phyloP scores from a whole-genome alignment of 2,329 filamentous ascomycete species.

The Aschersonia sp. region DNA sequence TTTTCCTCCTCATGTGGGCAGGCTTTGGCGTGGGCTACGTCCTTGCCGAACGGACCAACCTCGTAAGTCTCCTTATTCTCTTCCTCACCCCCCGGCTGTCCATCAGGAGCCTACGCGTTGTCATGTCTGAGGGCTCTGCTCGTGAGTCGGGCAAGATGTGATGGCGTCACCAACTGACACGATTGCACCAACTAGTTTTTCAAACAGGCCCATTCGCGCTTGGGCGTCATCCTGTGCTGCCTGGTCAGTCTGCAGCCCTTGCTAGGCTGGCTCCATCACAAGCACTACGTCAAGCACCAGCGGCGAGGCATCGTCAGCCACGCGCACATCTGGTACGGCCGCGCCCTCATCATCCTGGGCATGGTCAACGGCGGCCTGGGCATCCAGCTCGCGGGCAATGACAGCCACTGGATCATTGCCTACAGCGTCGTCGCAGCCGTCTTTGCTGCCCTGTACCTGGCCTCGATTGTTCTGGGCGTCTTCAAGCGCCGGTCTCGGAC shows the following conservation, averaged over 20 bases:
- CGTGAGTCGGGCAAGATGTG: no score
- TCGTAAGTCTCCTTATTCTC: constrained; percentile 22
- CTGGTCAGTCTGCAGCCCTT: constrained; percentile 43
- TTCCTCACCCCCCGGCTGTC: not conserved
- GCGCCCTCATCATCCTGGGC: constrained; percentile 40
- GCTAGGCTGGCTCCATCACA: constrained; percentile 43
- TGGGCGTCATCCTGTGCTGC: constrained; percentile 39
- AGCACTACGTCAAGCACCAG: constrained; percentile 31
- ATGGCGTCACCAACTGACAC: constrained; percentile 6
- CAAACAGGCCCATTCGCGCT: constrained; percentile 34
- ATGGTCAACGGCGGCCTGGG: constrained; percentile 51
- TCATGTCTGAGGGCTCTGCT: no score
- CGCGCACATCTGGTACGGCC: constrained; percentile 48
- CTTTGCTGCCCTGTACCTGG: constrained; percentile 29
- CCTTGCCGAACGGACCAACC: constrained; percentile 22
- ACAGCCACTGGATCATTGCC: constrained; percentile 28
- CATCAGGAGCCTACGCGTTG: not conserved
- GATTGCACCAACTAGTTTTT: constrained; percentile 31
- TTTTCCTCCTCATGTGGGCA: constrained; percentile 42
- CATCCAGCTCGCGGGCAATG: constrained; percentile 30
- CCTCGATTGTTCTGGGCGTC: not conserved
- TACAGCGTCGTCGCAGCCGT: constrained; percentile 42
- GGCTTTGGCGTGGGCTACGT: constrained; percentile 44
- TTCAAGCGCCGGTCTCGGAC: not conserved
- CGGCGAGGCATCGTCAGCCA: constrained; percentile 36